Percentiles rank a stretch among this genome's conserved stretches.
Evolutionary conservation across 2,329 filamentous ascomycete genomes (phyloP).

Genomic region (Sphaceloma murrayae): DNA sequence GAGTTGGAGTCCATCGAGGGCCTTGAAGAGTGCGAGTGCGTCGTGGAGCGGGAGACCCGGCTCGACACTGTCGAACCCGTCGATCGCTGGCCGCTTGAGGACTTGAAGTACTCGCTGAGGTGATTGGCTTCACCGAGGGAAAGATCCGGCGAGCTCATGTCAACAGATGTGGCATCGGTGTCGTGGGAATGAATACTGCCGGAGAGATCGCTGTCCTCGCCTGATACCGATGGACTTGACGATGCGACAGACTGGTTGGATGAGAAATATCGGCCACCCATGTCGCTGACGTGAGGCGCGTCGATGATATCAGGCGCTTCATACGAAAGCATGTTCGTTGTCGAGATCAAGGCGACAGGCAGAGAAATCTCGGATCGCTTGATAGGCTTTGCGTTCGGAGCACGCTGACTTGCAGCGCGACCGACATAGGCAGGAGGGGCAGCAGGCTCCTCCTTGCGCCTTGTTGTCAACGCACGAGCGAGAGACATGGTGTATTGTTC

Average conservation of each 20-base stretch:
- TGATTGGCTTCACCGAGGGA: constrained; percentile 46
- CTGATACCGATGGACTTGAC: constrained; percentile 46
- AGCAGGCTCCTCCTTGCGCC: constrained; percentile 65
- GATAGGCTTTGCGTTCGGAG: constrained; percentile 35
- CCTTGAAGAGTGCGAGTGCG: constrained; percentile 49
- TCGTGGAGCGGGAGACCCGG: constrained; percentile 43
- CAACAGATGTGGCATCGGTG: constrained; percentile 53
- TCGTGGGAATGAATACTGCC: constrained; percentile 50
- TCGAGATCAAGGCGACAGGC: constrained; percentile 79
- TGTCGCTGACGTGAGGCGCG: constrained; percentile 21
- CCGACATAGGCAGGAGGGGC: constrained; percentile 28
- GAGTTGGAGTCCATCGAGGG: constrained; percentile 38
- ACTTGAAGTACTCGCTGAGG: constrained; percentile 48
- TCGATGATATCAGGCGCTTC: constrained; percentile 70
- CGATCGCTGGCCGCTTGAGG: constrained; percentile 29
- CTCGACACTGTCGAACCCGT: constrained; percentile 20
- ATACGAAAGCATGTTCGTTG: constrained; percentile 93
- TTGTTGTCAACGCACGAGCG: constrained; percentile 63
- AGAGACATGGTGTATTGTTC: constrained; percentile 43
- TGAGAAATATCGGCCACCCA: constrained; percentile 23
- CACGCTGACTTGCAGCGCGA: constrained; percentile 40
- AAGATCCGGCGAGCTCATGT: constrained; percentile 34
- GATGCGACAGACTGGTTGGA: constrained; percentile 22
- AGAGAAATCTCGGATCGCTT: constrained; percentile 71
- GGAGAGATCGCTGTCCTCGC: constrained; percentile 63